Conservation (phyloP, 148 eudicot species). For the Fagopyrum tataricum region DNA sequence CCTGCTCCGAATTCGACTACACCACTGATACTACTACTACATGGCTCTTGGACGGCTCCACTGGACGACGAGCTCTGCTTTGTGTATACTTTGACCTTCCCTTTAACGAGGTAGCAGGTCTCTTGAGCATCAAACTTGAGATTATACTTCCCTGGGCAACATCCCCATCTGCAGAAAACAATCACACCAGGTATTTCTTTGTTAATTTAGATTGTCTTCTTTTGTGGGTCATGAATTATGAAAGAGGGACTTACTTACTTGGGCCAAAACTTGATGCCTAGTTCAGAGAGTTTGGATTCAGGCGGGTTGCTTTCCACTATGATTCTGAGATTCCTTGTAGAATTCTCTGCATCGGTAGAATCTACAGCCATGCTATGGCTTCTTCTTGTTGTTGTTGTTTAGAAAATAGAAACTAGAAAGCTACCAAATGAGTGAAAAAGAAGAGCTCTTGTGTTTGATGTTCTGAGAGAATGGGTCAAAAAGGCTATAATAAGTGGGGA, state of each 20-base stretch:
- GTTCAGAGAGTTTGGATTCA: conserved; percentile 37
- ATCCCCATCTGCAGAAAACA: conserved; percentile 35
- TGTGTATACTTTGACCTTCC: conserved; percentile 56
- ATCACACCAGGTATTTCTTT: neutral
- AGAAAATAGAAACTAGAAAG: neutral
- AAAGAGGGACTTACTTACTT: conserved; percentile 49
- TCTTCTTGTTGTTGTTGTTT: neutral
- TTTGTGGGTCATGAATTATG: neutral
- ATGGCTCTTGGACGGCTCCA: neutral
- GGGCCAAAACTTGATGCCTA: conserved; percentile 77
- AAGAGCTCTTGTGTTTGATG: neutral
- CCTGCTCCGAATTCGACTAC: conserved; percentile 65
- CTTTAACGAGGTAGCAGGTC: conserved; percentile 64
- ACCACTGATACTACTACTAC: conserved; percentile 16
- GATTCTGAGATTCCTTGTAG: conserved; percentile 26
- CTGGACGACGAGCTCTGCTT: conserved; percentile 18
- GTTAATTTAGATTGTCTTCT: neutral
- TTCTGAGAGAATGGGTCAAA: neutral
- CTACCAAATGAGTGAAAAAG: neutral
- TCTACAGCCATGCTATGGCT: neutral
- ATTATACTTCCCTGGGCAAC: conserved; percentile 59
- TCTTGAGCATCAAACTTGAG: conserved; percentile 65
- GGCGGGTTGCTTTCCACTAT: conserved; percentile 51
- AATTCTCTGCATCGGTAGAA: neutral
- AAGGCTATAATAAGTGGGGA: neutral